Conservation (phyloP, 352 stramenopile genomes). For the Paralagenidium karlingii region DNA sequence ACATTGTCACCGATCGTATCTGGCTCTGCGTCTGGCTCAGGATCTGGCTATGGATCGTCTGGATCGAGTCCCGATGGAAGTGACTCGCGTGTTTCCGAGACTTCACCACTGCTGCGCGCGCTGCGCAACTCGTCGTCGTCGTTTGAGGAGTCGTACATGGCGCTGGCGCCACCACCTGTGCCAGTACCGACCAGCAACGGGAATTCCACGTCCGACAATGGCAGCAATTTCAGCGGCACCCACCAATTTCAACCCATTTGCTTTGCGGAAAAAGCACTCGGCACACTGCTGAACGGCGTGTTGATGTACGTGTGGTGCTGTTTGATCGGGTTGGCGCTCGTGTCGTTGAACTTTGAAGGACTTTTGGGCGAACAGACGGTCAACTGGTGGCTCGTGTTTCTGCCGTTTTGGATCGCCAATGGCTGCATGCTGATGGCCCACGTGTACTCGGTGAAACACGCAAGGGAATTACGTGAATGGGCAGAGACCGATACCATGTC, state of each 20-base stretch:
- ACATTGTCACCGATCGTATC: too few species aligned
- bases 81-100: slow-evolving; percentile 31
- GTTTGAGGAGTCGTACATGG: slow-evolving; percentile 65
- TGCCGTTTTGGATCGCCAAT: slow-evolving; percentile 75
- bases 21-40: too few species aligned
- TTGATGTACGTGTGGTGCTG: slow-evolving; percentile 69
- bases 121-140: slow-evolving; percentile 33
- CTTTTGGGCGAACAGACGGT: slow-evolving; percentile 36
- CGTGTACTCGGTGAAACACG: slow-evolving; percentile 40
- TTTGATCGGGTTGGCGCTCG: slow-evolving; percentile 46
- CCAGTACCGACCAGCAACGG: slow-evolving; percentile 6
- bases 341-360: slow-evolving; percentile 70
- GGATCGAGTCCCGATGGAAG: neutral
- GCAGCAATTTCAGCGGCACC: too few species aligned
- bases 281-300: slow-evolving; percentile 56
- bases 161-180: slow-evolving; percentile 23
- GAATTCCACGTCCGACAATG: slow-evolving; percentile 14
- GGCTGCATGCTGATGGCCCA: slow-evolving; percentile 41
- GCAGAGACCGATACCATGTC: slow-evolving; percentile 70
- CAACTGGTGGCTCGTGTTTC: slow-evolving; percentile 76
- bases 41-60: neutral
- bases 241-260: slow-evolving; percentile 63
- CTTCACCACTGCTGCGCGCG: slow-evolving; percentile 50
- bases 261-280: slow-evolving; percentile 65
- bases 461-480: slow-evolving; percentile 54